Base-by-base conservation (phyloP, 495 filamentous ascomycete genomes). In the Penicillium cataractarum region DNA sequence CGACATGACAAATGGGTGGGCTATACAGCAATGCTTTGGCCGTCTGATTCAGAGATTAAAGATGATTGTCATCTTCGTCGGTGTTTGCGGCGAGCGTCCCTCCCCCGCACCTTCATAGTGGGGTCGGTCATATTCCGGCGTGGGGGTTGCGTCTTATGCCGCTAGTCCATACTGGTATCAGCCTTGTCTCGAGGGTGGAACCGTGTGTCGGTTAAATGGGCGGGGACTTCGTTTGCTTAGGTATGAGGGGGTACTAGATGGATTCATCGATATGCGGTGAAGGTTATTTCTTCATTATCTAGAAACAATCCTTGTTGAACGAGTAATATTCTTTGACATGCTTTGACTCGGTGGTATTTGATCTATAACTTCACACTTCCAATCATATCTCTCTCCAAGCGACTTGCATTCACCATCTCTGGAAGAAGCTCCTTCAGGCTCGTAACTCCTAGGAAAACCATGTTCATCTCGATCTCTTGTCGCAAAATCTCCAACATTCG, bases 391-490 rank as follows among this genome's bases (percentile, higher is more conserved):
- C 71, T 71, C 48, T 80, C 77, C 32, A 78, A 60, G 8, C 75
- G 71, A 40, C 68, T 66, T 8, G 71, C 65, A 63, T 79, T 79
- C 2, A 79, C 46, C 68, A 79, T 71, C 40, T 73, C 74, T 6
- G 65, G 62, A 7, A 61, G 60, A n/a, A 79, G 42, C 13, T 75
- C 74, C 6, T 62, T 44, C 0, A 78, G 51, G 15, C 40, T 71
- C 0, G 58, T 73, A 2, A 58, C 77, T 0, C 77, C 77, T 29
- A 75, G 50, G 29, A 78, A 69, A 1, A 74, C 71, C 77, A 80
- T 80, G 51, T 78, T 78, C 6, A 64, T 60, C 59, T 77, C 74
- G 12, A 80, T 71, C 58, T 80, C 77, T 13, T 76, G 70, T 29
- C 75, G 65, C 21, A 80, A 26, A 15, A 80, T 76, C 15, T 71